Evolutionary conservation across 495 filamentous ascomycete species (phyloP), one percentile per base, ranked within the genome.

Genomic region (Trichoderma reesei): DNA sequence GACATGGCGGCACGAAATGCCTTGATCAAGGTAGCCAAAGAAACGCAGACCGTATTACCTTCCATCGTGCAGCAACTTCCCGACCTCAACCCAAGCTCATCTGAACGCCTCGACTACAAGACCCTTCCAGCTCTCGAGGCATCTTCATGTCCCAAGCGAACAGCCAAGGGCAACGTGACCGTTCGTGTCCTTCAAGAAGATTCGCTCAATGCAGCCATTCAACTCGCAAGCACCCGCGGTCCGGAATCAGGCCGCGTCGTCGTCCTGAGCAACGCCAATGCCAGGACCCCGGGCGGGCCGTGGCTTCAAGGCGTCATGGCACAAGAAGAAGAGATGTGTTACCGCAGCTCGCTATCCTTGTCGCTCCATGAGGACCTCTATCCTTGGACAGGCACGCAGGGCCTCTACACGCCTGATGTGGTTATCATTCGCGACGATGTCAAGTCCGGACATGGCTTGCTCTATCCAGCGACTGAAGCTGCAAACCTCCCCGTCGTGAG

Each of bases 291-390:
- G 13, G 86, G 84, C 33, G 85, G 87, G 13, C 82, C 81, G n/a
- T 89, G 80, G 80, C 66, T 78, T 2, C 67, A 67, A 6, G 85
- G 84, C 14, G 65, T 81, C 5, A 69, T 75, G 38, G 85, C 86
- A 3, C 86, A 88, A 69, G 87, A 89, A 69, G 86, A 88, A 72
- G 78, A 80, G 1, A 71, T 89, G n/a, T 88, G 82, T 71, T 86
- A 81, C 68, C 82, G 86, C 46, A 85, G 81, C 65, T 86, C 82
- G 4, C 79, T 90, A 11, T 74, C 67, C 34, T 68, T 73, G 14
- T 80, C 80, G 1, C 26, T 26, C 26, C 26, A 26, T 26, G 26
- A 26, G 26, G 26, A 26, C 26, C 26, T 26, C 26, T 26, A 26
- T 26, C 26, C 26, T 26, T 39, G 38, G 11, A 39, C 6, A 2